Conservation (phyloP, 2,329 filamentous ascomycete genomes). For the Graphilbum sp. region DNA sequence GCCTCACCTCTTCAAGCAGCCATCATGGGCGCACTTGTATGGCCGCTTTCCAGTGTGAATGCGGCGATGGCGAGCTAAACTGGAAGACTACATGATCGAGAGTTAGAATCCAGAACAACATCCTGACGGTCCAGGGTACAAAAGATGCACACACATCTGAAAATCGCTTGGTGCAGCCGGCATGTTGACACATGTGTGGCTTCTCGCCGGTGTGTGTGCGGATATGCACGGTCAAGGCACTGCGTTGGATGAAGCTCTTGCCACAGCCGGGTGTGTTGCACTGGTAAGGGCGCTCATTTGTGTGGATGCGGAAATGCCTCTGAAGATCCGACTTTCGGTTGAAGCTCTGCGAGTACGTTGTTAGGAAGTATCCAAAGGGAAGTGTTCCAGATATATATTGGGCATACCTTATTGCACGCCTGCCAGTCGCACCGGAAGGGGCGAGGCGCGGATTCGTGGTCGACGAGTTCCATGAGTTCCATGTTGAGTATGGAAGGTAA, state of each 20-base stretch:
- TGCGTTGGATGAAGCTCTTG: constrained; percentile 57
- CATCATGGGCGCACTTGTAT: constrained; percentile 44
- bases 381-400: not conserved
- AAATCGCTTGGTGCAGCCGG: constrained; percentile 51
- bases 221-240: constrained; percentile 53
- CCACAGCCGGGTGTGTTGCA: constrained; percentile 44
- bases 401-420: constrained; percentile 40
- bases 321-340: constrained; percentile 57
- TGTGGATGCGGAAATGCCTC: constrained; percentile 55
- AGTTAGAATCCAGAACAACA: too few relatives aligned
- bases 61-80: constrained; percentile 45
- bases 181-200: constrained; percentile 49
- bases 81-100: constrained; percentile 37
- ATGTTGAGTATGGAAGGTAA: constrained; percentile 22
- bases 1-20: constrained; percentile 43
- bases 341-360: constrained; percentile 39
- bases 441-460: constrained; percentile 44
- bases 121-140: too few relatives aligned
- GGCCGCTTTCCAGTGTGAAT: constrained; percentile 53
- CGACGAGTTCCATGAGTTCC: constrained; percentile 50
- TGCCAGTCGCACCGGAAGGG: constrained; percentile 50
- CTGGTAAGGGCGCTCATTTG: constrained; percentile 51
- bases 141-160: constrained; percentile 43
- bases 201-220: constrained; percentile 74
- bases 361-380: not conserved